A percentile compares a stretch with the other conserved stretches of the same genome.
Evolutionary conservation across 2,329 filamentous ascomycete genomes (phyloP).

Genomic region (Stylonectria norvegica): DNA sequence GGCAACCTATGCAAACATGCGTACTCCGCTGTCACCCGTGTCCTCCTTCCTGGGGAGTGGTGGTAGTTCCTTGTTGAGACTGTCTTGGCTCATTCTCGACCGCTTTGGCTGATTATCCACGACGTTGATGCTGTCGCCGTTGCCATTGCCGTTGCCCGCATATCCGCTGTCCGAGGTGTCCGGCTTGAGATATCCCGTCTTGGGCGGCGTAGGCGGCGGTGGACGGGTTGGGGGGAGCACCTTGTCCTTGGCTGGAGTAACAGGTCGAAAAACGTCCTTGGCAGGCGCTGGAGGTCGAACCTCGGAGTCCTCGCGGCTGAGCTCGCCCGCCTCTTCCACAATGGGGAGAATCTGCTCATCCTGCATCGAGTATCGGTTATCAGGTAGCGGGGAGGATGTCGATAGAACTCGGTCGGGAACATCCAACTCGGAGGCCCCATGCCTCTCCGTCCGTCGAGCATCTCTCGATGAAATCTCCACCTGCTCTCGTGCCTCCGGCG

Average conservation of each 20-base stretch:
- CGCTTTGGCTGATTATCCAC: slow-evolving; percentile 29
- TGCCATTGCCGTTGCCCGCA: slow-evolving; percentile 34
- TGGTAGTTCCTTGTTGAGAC: slow-evolving; percentile 59
- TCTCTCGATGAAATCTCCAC: slow-evolving; percentile 40
- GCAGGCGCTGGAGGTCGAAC: slow-evolving; percentile 41
- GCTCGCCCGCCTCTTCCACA: slow-evolving; percentile 84
- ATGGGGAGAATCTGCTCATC: slow-evolving; percentile 66
- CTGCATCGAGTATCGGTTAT: slow-evolving; percentile 55
- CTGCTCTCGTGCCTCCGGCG: slow-evolving; percentile 39
- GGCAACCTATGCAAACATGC: slow-evolving; percentile 33
- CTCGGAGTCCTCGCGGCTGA: slow-evolving; percentile 48
- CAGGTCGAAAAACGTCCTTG: slow-evolving; percentile 37
- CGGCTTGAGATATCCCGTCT: slow-evolving; percentile 35
- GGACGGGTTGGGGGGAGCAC: slow-evolving; percentile 43
- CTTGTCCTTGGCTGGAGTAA: slow-evolving; percentile 40
- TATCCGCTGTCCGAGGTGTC: slow-evolving; percentile 49
- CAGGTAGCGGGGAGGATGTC: slow-evolving; percentile 28
- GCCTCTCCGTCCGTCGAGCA: slow-evolving; percentile 33
- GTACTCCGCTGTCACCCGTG: slow-evolving; percentile 25
- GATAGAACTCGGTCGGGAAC: slow-evolving; percentile 60
- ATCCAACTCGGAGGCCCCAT: slow-evolving; percentile 42
- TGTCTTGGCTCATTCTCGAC: slow-evolving; percentile 49
- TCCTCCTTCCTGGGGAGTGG: slow-evolving; percentile 46
- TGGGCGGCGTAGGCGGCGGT: slow-evolving; percentile 36
- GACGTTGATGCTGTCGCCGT: slow-evolving; percentile 31